Conservation (phyloP, 345 rosid genomes). For the Geranium rotundifolium region DNA sequence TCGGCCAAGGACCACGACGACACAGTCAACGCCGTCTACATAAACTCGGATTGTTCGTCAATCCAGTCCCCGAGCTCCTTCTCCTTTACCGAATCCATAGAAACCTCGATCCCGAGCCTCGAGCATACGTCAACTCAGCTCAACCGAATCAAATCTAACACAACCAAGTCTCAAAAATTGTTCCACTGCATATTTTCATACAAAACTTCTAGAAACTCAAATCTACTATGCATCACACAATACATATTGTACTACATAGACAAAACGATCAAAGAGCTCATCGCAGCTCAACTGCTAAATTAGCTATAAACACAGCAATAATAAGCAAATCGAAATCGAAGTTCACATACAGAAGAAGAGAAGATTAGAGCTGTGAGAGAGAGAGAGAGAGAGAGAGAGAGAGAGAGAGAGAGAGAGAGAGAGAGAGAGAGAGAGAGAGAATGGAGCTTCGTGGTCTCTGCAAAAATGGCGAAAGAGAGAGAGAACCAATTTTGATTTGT, state of each 20-base stretch:
- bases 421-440: too few relatives aligned
- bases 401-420: too few relatives aligned
- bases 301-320: background rate
- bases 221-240: background rate
- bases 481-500: background rate
- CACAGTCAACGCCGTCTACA: too few relatives aligned
- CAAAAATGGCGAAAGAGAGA: background rate
- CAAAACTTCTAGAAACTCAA: background rate
- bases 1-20: too few relatives aligned
- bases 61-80: constrained; percentile 26
- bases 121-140: background rate
- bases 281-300: too few relatives aligned
- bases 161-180: background rate
- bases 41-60: constrained; percentile 14
- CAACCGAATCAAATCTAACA: background rate
- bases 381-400: too few relatives aligned
- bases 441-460: too few relatives aligned
- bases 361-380: too few relatives aligned
- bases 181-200: background rate
- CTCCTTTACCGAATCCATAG: constrained; percentile 7
- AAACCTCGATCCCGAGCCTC: background rate
- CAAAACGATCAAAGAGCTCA: too few relatives aligned
- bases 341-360: background rate
- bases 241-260: background rate
- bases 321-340: background rate